Conservation (phyloP, 306 rosid species). For the Adenanthera pavonina region DNA sequence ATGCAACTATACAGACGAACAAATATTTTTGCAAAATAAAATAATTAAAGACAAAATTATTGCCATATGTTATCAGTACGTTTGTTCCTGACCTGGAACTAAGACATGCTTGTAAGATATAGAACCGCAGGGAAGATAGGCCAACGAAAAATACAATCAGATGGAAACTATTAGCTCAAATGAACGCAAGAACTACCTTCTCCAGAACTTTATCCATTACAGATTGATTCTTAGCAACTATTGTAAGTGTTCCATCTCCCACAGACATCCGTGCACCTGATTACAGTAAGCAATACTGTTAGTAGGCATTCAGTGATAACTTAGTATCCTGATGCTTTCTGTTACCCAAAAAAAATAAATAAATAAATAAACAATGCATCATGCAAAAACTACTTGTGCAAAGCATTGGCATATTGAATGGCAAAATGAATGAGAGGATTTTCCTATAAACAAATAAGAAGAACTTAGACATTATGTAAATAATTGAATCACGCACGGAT, state of each 20-base stretch:
- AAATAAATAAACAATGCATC: neutral
- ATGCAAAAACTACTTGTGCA: neutral
- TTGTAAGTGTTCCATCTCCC: conserved; percentile 86
- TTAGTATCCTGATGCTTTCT: neutral
- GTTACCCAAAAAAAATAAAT: neutral
- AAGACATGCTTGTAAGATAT: conserved; percentile 20
- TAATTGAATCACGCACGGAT: neutral
- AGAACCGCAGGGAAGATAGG: conserved; percentile 10
- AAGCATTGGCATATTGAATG: conserved; percentile 15
- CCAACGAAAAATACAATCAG: conserved; percentile 8
- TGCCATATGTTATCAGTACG: conserved; percentile 16
- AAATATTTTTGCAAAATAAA: conserved; percentile 24
- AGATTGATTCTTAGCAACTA: conserved; percentile 79
- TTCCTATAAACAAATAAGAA: neutral
- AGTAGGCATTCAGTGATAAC: conserved; percentile 27
- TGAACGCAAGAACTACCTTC: conserved; percentile 60
- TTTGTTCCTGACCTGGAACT: conserved; percentile 30
- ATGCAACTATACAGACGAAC: neutral
- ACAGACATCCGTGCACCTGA: conserved; percentile 90
- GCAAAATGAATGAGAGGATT: conserved; percentile 23
- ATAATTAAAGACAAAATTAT: neutral
- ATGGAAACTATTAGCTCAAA: conserved; percentile 13
- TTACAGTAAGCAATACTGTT: conserved; percentile 32
- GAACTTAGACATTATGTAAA: neutral
- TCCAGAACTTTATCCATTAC: conserved; percentile 82